phyloP scores from a whole-genome alignment of 2,329 filamentous ascomycete species.

The Pseudogymnoascus sp. region DNA sequence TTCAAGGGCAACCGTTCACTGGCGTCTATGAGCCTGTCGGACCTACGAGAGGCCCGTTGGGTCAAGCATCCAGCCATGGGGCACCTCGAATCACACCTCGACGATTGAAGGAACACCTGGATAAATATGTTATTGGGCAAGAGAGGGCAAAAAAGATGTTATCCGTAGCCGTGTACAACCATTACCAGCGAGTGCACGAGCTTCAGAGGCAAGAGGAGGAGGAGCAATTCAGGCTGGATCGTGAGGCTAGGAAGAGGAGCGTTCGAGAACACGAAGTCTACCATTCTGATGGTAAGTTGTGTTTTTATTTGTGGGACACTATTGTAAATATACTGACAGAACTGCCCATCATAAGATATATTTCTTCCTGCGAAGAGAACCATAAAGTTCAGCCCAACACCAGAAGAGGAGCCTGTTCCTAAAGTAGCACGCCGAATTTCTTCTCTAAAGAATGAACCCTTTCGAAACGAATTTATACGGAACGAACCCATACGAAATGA shows the following conservation, averaged over 20 bases:
- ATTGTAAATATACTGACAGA: neutral
- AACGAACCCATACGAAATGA: neutral
- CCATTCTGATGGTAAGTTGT: neutral
- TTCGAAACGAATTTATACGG: neutral
- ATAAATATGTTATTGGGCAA: conserved; percentile 94
- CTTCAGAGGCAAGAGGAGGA: conserved; percentile 70
- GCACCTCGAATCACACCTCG: conserved; percentile 58
- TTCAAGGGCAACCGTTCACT: conserved; percentile 55
- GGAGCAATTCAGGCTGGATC: conserved; percentile 57
- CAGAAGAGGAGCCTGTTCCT: neutral
- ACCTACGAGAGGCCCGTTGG: conserved; percentile 56
- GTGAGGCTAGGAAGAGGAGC: conserved; percentile 46
- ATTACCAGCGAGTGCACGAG: conserved; percentile 82
- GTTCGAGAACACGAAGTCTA: neutral
- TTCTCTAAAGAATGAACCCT: neutral
- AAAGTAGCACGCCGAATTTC: neutral
- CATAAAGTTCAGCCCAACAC: neutral
- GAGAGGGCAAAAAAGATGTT: conserved; percentile 91
- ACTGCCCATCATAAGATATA: neutral
- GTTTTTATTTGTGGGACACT: neutral
- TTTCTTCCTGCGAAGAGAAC: neutral
- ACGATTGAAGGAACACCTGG: conserved; percentile 79
- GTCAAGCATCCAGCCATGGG: conserved; percentile 41
- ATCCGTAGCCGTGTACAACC: conserved; percentile 90
- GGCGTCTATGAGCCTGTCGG: conserved; percentile 55